Evolutionary conservation across 306 rosid species (phyloP), one percentile per base, ranked within the genome.

Genomic region (Sechiopsis laciniata): DNA sequence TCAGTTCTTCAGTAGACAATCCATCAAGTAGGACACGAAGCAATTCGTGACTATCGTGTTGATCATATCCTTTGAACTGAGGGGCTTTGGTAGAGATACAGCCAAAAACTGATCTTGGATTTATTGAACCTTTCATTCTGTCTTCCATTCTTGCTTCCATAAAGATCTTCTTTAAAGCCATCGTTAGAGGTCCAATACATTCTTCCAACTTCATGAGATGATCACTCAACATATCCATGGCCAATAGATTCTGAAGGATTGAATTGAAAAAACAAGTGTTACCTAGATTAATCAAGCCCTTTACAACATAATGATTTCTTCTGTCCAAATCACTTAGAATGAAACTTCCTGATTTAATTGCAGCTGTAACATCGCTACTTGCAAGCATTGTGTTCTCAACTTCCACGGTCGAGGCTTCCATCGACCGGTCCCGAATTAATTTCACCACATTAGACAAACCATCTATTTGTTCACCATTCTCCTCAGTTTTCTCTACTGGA

Each of bases 241-340:
- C 97, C 53, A 95, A 83, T 83, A 95, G 80, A 83, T 91, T 95
- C 81, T 95, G 97, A 84, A 89, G 74, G 61, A 91, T 58, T 17
- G 99, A 95, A 83, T 95, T 95, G 80, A 95, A 95, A 85, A 91
- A 95, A 82, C 99, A 95, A 79, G 96, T 91, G 77, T 95, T 95
- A 51, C 97, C 99, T 58, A 95, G 92, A 85, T 95, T 95, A 77
- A 80, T 69, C 86, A 91, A 61, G 15, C 99, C 99, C 68, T 91
- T 83, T 19, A 83, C 95, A 6, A 83, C 79, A 79, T 88, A 89
- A 79, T 84, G 85, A 59, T 80, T 88, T 67, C 78, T 80, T 78
- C 87, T 82, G 45, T 81, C 73, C 15, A 80, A 85, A 79, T 80
- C 82, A 59, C 72, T 55, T n/a, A 78, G 24, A 50, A 54, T 35